Percentiles rank a stretch among this genome's conserved stretches.
Evolutionary conservation across 2,329 filamentous ascomycete genomes (phyloP).

Genomic region (Raffaelea arxii): DNA sequence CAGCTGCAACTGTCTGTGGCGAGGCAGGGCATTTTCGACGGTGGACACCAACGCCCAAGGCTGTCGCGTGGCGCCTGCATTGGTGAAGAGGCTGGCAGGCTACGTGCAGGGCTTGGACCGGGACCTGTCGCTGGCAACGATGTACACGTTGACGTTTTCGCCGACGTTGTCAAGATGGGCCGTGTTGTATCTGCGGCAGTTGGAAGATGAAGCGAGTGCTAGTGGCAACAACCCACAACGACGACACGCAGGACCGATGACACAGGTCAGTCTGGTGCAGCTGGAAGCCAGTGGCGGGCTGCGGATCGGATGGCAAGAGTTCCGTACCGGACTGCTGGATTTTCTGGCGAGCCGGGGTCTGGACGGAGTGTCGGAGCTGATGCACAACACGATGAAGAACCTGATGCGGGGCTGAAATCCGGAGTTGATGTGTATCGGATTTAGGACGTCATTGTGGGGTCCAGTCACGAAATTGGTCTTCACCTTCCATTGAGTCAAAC

Average conservation of each 20-base stretch:
- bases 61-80: constrained; percentile 35
- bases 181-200: constrained; percentile 41
- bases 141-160: constrained; percentile 51
- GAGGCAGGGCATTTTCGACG: constrained; percentile 58
- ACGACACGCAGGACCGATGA: constrained; percentile 60
- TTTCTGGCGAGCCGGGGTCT: constrained; percentile 57
- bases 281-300: constrained; percentile 58
- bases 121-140: constrained; percentile 32
- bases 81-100: constrained; percentile 33
- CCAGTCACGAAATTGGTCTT: too few species aligned
- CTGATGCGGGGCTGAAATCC: constrained; percentile 34
- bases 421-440: too few species aligned
- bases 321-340: constrained; percentile 60
- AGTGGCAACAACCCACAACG: constrained; percentile 22
- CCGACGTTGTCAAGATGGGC: constrained; percentile 47
- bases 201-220: constrained; percentile 42
- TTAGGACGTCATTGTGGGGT: too few species aligned
- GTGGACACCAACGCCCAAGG: constrained; percentile 54
- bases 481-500: neutral
- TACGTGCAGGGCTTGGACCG: constrained; percentile 42
- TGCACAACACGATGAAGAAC: constrained; percentile 75
- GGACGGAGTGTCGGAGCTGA: constrained; percentile 56
- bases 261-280: constrained; percentile 52
- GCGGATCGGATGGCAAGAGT: constrained; percentile 61
- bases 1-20: constrained; percentile 76